Conservation (phyloP, 148 eudicot species). For the Rhododendron ovatum region DNA sequence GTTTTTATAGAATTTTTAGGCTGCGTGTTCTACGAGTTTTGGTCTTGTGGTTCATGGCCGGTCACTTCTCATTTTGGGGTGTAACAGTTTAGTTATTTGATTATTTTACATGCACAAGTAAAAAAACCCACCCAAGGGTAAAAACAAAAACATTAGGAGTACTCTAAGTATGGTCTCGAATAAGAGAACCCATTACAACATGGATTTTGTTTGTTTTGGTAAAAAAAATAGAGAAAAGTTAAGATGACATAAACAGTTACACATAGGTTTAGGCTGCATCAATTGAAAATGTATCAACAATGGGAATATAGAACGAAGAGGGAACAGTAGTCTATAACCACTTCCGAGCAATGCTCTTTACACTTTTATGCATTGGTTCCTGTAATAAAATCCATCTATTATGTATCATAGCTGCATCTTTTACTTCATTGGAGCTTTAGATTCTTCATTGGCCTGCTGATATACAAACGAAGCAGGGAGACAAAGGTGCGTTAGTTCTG, state of each 20-base stretch:
- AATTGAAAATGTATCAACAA: too few species aligned
- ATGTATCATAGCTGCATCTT: neutral
- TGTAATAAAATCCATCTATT: neutral
- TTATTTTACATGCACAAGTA: neutral
- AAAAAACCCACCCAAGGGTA: neutral
- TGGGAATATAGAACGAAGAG: neutral
- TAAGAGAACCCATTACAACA: slow-evolving; percentile 6
- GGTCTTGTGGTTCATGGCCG: too few species aligned
- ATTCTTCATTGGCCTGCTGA: slow-evolving; percentile 21
- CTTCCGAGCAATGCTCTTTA: neutral
- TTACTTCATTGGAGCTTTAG: slow-evolving; percentile 10
- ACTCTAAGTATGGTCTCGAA: neutral
- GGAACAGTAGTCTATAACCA: neutral
- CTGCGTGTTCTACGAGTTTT: too few species aligned
- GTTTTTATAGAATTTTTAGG: too few species aligned
- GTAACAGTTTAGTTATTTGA: neutral
- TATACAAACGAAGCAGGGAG: neutral
- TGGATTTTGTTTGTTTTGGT: neutral
- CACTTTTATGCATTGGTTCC: neutral
- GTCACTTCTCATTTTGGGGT: too few species aligned
- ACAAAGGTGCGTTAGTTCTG: neutral
- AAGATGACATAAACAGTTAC: neutral
- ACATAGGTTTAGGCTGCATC: neutral
- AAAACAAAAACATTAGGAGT: neutral
- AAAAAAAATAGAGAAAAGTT: neutral